A percentile compares a stretch with the other conserved stretches of the same genome.
Evolutionary conservation across 2,329 filamentous ascomycete genomes (phyloP).

Genomic region (Trichoderma aggressivum): DNA sequence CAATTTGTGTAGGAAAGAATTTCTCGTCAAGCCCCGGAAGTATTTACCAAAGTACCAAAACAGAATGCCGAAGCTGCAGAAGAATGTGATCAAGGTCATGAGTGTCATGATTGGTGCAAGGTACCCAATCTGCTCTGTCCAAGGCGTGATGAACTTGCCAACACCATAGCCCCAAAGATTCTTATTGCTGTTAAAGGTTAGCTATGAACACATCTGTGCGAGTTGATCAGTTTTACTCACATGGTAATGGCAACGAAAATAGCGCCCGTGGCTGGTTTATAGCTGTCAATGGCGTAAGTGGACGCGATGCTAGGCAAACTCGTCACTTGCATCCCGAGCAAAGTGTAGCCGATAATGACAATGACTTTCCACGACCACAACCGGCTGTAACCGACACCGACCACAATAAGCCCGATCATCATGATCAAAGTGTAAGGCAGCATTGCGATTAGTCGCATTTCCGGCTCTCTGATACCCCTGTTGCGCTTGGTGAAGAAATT

Average conservation of each 20-base stretch:
- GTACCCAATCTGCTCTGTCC: background rate
- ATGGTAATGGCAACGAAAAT: slow-evolving; percentile 10
- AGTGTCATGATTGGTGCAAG: background rate
- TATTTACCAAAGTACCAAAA: slow-evolving; percentile 8
- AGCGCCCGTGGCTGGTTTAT: slow-evolving; percentile 5
- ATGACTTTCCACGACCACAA: slow-evolving; percentile 5
- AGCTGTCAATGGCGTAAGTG: slow-evolving; percentile 12
- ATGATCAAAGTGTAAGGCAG: slow-evolving; percentile 6
- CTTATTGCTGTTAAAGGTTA: background rate
- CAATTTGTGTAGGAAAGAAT: background rate
- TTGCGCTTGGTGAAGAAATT: slow-evolving; percentile 7
- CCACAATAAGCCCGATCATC: background rate
- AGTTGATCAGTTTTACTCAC: background rate
- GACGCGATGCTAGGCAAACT: slow-evolving; percentile 8
- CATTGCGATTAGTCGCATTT: slow-evolving; percentile 9
- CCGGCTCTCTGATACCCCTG: slow-evolving; percentile 4
- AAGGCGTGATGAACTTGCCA: slow-evolving; percentile 10
- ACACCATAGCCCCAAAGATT: slow-evolving; percentile 9
- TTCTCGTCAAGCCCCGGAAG: background rate
- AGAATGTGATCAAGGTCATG: slow-evolving; percentile 10
- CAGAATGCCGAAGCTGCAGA: background rate
- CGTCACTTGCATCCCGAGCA: slow-evolving; percentile 11
- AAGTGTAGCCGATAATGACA: slow-evolving; percentile 6
- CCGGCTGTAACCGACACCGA: background rate
- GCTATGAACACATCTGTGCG: background rate